Conservation (phyloP, 306 rosid species). For the Malus orientalis region DNA sequence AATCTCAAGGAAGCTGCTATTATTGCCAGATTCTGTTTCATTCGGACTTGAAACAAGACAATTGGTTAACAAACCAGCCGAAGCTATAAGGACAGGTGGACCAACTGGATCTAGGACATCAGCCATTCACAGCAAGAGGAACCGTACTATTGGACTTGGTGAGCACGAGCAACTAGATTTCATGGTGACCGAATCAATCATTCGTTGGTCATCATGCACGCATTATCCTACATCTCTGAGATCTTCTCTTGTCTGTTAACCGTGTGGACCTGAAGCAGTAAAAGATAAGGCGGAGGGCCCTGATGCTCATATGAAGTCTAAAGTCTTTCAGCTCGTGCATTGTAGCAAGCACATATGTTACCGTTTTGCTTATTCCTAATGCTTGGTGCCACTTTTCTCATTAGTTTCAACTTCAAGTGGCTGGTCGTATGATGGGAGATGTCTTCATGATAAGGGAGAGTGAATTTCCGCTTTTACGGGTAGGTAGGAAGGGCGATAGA, state of each 20-base stretch:
- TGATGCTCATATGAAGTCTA: background rate
- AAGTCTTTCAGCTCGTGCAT: background rate
- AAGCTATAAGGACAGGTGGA: constrained; percentile 45
- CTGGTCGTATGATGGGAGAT: background rate
- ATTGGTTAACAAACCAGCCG: constrained; percentile 28
- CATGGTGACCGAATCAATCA: constrained; percentile 72
- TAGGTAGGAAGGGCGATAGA: background rate
- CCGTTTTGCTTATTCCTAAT: background rate
- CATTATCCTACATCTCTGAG: constrained; percentile 63
- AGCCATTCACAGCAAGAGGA: constrained; percentile 70
- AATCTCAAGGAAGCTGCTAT: constrained; percentile 43
- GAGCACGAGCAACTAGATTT: constrained; percentile 72
- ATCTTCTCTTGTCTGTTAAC: constrained; percentile 73
- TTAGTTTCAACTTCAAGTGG: background rate
- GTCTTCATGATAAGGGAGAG: background rate
- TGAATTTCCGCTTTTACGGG: background rate
- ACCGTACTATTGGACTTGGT: constrained; percentile 79
- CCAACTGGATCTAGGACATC: constrained; percentile 35
- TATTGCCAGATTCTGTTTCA: constrained; percentile 43
- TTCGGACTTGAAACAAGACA: constrained; percentile 23
- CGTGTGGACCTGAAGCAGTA: background rate
- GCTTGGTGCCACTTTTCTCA: background rate
- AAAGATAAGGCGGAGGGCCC: background rate
- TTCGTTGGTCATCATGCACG: constrained; percentile 88
- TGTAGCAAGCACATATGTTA: background rate